Evolutionary conservation across 441 rosid genomes (phyloP).

Genomic region (Arabidopsis lyrata): DNA sequence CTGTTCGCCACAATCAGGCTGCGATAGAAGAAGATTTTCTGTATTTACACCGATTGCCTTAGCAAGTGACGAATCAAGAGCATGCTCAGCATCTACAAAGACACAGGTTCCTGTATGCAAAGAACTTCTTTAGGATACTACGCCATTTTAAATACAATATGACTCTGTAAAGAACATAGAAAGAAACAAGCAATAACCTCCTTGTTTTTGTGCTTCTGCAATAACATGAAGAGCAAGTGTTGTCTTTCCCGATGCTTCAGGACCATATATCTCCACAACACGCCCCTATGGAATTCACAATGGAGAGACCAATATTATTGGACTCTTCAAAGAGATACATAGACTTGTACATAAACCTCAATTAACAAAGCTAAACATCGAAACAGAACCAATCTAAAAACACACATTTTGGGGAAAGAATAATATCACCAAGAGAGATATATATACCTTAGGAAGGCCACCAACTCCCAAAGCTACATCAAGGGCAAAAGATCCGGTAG

Average conservation of each 20-base stretch:
- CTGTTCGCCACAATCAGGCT: constrained; percentile 98
- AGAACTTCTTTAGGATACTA: neutral
- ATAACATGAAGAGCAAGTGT: constrained; percentile 94
- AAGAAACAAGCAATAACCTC: constrained; percentile 62
- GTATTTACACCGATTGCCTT: constrained; percentile 88
- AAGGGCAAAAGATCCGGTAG: constrained; percentile 89
- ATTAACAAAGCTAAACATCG: neutral
- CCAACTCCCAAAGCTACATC: constrained; percentile 88
- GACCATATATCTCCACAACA: constrained; percentile 96
- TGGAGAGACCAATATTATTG: constrained; percentile 11
- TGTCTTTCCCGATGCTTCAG: constrained; percentile 99
- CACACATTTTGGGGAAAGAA: neutral
- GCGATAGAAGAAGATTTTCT: constrained; percentile 89
- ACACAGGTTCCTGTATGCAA: constrained; percentile 75
- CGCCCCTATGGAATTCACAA: constrained; percentile 72
- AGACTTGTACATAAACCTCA: constrained; percentile 2
- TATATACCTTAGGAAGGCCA: constrained; percentile 91
- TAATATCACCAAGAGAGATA: constrained; percentile 11
- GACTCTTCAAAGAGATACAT: constrained; percentile 22
- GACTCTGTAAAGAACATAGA: constrained; percentile 3
- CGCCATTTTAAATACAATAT: neutral
- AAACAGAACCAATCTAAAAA: neutral
- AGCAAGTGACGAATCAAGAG: constrained; percentile 90
- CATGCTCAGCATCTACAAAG: constrained; percentile 97
- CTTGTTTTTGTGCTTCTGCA: constrained; percentile 97